Evolutionary conservation across 139 green algal genomes (phyloP).

Genomic region (Chlamydomonas sphaeroides): DNA sequence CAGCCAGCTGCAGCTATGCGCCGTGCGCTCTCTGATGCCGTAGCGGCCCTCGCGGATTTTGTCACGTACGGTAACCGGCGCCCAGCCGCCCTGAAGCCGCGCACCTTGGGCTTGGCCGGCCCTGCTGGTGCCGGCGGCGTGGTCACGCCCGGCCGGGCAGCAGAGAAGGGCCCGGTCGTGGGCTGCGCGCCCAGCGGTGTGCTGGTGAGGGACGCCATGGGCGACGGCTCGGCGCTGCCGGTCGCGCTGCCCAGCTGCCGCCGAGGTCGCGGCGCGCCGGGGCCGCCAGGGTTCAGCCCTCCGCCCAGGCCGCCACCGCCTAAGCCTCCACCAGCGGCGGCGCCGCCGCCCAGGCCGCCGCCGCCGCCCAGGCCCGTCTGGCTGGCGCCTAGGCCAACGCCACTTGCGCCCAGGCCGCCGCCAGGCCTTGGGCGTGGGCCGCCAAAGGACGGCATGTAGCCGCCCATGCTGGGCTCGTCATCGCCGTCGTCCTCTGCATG

Average conservation of each 20-base stretch:
- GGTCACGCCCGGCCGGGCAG: too few species aligned
- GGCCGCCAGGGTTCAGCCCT: not conserved
- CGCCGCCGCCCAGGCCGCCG: not conserved
- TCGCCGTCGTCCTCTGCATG: constrained; percentile 23
- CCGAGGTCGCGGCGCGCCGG: constrained; percentile 13
- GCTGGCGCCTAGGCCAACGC: not conserved
- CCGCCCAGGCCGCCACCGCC: not conserved
- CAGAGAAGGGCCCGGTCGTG: too few species aligned
- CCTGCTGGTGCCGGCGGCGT: too few species aligned
- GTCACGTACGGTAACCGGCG: not conserved
- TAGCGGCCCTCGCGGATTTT: too few species aligned
- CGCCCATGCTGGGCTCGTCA: constrained; percentile 18
- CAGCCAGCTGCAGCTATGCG: too few species aligned
- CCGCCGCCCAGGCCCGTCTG: not conserved
- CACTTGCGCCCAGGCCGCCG: not conserved
- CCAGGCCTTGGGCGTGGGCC: too few species aligned
- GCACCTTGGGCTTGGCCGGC: not conserved
- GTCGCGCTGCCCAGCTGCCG: constrained; percentile 8
- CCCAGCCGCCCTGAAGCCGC: not conserved
- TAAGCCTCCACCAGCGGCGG: not conserved
- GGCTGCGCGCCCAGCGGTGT: too few species aligned
- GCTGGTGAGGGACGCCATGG: not conserved
- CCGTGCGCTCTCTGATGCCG: too few species aligned
- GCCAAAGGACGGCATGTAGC: constrained; percentile 44
- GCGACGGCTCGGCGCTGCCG: not conserved